Evolutionary conservation across 495 filamentous ascomycete genomes (phyloP).

Genomic region (Tetracladium setigerum): DNA sequence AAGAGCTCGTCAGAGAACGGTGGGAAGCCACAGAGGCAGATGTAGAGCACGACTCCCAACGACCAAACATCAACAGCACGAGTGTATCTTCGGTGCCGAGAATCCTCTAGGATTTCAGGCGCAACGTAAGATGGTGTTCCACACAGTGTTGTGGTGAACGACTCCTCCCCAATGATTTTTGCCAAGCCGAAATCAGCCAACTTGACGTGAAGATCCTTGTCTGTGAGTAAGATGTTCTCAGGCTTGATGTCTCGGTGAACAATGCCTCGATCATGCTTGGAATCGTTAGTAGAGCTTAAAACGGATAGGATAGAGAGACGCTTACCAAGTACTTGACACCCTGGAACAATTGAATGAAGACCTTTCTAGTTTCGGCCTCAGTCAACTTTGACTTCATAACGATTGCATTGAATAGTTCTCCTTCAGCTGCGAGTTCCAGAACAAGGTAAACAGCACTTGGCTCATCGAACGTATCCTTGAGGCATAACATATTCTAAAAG

Average conservation of each 20-base stretch:
- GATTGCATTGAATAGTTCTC: slow-evolving; percentile 93
- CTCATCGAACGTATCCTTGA: slow-evolving; percentile 95
- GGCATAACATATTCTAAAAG: slow-evolving; percentile 86
- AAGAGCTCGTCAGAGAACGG: slow-evolving; percentile 93
- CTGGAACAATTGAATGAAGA: slow-evolving; percentile 89
- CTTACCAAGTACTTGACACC: slow-evolving; percentile 90
- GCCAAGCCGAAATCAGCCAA: slow-evolving; percentile 95
- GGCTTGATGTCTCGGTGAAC: slow-evolving; percentile 99
- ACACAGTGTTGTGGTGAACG: slow-evolving; percentile 95
- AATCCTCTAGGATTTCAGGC: slow-evolving; percentile 84
- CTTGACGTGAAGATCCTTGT: slow-evolving; percentile 80
- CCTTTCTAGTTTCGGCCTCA: slow-evolving; percentile 73
- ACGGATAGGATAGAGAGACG: slow-evolving; percentile 1
- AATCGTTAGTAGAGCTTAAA: slow-evolving; percentile 32
- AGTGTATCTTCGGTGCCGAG: slow-evolving; percentile 75
- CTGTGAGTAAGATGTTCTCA: slow-evolving; percentile 88
- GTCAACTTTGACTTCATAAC: slow-evolving; percentile 80
- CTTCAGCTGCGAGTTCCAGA: slow-evolving; percentile 73
- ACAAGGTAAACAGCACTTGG: slow-evolving; percentile 85
- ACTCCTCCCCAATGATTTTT: slow-evolving; percentile 98
- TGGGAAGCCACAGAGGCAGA: slow-evolving; percentile 95
- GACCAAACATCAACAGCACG: slow-evolving; percentile 97
- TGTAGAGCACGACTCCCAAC: slow-evolving; percentile 96
- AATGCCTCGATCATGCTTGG: slow-evolving; percentile 98
- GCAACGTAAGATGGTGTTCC: slow-evolving; percentile 96